Evolutionary conservation across 2,329 filamentous ascomycete genomes (phyloP).

Genomic region (Lachnellula suecica): DNA sequence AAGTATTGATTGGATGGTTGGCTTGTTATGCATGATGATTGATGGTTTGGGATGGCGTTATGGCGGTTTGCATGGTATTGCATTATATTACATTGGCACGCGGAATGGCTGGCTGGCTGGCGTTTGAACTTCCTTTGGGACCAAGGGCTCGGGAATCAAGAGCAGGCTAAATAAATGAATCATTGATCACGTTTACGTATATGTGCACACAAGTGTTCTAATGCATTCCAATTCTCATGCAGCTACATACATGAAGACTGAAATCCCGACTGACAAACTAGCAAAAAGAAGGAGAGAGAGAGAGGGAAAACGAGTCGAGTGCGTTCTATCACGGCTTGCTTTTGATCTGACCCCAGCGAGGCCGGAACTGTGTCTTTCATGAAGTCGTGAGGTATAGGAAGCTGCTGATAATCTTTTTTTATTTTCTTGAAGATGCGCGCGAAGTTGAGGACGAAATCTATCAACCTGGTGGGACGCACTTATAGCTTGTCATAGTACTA

Average conservation of each 20-base stretch:
- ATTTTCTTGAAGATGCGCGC: constrained; percentile 23
- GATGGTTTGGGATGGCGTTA: too few species aligned
- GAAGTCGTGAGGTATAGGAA: constrained; percentile 26
- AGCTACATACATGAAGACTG: constrained; percentile 30
- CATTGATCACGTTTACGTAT: too few species aligned
- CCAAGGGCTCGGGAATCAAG: too few species aligned
- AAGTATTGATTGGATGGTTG: too few species aligned
- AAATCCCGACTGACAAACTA: constrained; percentile 22
- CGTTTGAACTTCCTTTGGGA: too few species aligned
- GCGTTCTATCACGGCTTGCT: constrained; percentile 14
- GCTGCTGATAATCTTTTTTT: constrained; percentile 24
- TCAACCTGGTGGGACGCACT: constrained; percentile 34
- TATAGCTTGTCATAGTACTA: constrained; percentile 99
- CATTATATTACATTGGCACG: too few species aligned
- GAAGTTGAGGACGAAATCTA: constrained; percentile 29
- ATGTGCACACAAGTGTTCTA: constrained; percentile 20
- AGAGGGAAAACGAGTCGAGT: constrained; percentile 19
- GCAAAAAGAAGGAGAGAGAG: constrained; percentile 21
- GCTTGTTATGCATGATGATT: too few species aligned
- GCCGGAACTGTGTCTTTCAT: constrained; percentile 23
- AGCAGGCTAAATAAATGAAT: too few species aligned
- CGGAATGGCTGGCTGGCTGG: too few species aligned
- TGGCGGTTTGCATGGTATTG: too few species aligned
- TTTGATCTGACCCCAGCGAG: constrained; percentile 24
- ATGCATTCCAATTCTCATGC: constrained; percentile 30